These are phyloP conservation scores for Stephanodiscus triporus DNA, from an alignment of 108 stramenopile genomes.

Conservation along the genomic window DNA sequence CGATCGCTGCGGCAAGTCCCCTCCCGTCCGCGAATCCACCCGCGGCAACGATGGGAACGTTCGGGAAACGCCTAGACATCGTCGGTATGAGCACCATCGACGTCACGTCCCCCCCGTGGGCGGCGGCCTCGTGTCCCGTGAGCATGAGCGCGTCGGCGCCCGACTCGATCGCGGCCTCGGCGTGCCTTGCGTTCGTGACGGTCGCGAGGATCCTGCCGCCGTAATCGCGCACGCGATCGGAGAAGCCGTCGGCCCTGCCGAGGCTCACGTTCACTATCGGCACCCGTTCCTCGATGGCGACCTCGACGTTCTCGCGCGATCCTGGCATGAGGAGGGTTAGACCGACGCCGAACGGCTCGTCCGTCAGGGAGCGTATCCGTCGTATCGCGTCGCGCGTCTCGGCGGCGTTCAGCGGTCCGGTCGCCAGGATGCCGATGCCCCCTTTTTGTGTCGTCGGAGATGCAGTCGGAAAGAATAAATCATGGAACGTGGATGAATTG, in stretches of 20 bases:
- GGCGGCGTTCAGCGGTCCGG: constrained; percentile 75
- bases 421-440: constrained; percentile 84
- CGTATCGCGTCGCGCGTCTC: constrained; percentile 75
- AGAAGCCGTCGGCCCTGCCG: constrained; percentile 90
- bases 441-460: constrained; percentile 24
- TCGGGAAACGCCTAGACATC: constrained; percentile 73
- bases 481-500: no score
- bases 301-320: constrained; percentile 79
- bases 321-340: constrained; percentile 89
- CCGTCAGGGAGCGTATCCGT: constrained; percentile 64
- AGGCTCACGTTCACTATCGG: constrained; percentile 84
- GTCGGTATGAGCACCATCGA: constrained; percentile 76
- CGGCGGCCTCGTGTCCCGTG: constrained; percentile 93
- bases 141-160: constrained; percentile 89
- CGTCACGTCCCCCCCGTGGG: constrained; percentile 90
- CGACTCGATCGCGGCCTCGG: constrained; percentile 59
- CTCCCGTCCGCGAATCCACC: constrained; percentile 92
- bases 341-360: constrained; percentile 82
- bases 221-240: constrained; percentile 69
- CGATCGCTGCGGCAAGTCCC: constrained; percentile 80
- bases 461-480: neutral
- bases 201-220: constrained; percentile 83
- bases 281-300: constrained; percentile 86
- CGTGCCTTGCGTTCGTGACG: constrained; percentile 83
- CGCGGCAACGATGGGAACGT: constrained; percentile 84